Conservation (phyloP, 345 rosid species). For the Trapa bicornis region DNA sequence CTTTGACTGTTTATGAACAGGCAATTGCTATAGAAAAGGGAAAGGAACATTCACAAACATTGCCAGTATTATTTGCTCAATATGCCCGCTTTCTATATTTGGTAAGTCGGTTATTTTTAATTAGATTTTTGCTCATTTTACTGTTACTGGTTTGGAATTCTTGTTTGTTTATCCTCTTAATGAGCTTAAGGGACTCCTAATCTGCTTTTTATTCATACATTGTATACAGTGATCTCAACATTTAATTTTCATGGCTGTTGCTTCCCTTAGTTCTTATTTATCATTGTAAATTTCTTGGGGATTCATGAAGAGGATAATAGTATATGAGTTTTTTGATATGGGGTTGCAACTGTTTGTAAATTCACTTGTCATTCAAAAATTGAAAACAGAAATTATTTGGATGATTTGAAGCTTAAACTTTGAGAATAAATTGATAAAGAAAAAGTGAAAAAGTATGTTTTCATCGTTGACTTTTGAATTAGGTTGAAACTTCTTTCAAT, state of each 20-base stretch:
- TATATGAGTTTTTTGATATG: neutral
- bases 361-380: neutral
- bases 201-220: neutral
- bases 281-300: neutral
- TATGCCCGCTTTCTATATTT: slow-evolving; percentile 60
- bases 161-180: neutral
- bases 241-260: neutral
- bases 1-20: slow-evolving; percentile 72
- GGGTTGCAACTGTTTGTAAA: neutral
- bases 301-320: neutral
- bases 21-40: slow-evolving; percentile 93
- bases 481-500: neutral
- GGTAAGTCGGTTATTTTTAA: slow-evolving; percentile 32
- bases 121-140: neutral
- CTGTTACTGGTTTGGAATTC: neutral
- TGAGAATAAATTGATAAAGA: neutral
- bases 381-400: neutral
- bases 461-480: neutral
- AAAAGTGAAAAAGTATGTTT: no score
- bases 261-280: neutral
- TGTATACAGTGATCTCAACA: neutral
- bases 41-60: slow-evolving; percentile 65
- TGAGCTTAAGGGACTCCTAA: neutral
- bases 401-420: neutral
- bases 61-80: slow-evolving; percentile 81